Conservation (phyloP, 106 monocot genomes). For the Posidonia australis region DNA sequence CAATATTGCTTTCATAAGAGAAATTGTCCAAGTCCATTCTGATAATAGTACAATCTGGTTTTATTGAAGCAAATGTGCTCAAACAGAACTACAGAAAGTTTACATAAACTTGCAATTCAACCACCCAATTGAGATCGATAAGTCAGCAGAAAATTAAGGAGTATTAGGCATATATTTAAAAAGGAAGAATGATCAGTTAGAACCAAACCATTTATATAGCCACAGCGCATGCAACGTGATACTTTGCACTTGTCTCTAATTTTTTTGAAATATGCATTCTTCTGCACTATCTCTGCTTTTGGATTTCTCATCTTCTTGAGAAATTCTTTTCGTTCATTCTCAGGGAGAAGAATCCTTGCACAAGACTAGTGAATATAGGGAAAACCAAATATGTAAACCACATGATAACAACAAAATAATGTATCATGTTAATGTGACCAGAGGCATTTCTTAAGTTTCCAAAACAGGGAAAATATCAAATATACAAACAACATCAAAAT, state of each 20-base stretch:
- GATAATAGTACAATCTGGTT: too few relatives aligned
- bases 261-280: conserved; percentile 52
- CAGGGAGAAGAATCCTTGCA: conserved; percentile 63
- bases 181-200: background rate
- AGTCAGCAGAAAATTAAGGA: background rate
- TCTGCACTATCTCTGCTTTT: conserved; percentile 45
- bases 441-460: background rate
- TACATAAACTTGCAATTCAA: too few relatives aligned
- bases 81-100: too few relatives aligned
- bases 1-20: too few relatives aligned
- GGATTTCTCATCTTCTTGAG: conserved; percentile 81
- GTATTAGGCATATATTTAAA: background rate
- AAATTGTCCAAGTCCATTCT: too few relatives aligned
- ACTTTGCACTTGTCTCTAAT: conserved; percentile 74
- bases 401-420: background rate
- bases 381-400: background rate
- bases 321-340: conserved; percentile 43
- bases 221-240: conserved; percentile 50
- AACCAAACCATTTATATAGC: conserved; percentile 54
- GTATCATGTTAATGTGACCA: background rate
- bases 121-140: background rate
- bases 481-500: background rate
- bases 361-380: conserved; percentile 41
- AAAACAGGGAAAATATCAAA: background rate
- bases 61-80: too few relatives aligned